Evolutionary conservation across 345 rosid species (phyloP).

Genomic region (Stellera chamaejasme): DNA sequence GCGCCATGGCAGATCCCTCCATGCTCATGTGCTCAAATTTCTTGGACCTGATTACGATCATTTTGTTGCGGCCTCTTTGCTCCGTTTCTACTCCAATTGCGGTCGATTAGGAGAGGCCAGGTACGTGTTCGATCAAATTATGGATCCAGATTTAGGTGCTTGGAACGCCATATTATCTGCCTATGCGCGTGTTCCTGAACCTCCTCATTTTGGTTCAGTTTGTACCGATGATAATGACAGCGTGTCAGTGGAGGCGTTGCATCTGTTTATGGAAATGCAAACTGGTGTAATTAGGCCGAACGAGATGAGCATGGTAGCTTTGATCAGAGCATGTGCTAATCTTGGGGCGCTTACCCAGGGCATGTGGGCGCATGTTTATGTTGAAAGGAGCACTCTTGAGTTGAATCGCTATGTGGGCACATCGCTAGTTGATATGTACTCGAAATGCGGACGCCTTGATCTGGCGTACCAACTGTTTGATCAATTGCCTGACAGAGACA

Average conservation of each 20-base stretch:
- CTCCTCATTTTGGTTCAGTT: slow-evolving; percentile 1
- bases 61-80: slow-evolving; percentile 47
- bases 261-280: slow-evolving; percentile 40
- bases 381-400: slow-evolving; percentile 27
- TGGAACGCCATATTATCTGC: slow-evolving; percentile 62
- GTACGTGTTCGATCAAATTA: slow-evolving; percentile 39
- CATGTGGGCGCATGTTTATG: slow-evolving; percentile 47
- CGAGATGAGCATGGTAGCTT: slow-evolving; percentile 53
- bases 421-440: slow-evolving; percentile 34
- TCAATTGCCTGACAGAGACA: slow-evolving; percentile 34
- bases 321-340: slow-evolving; percentile 46
- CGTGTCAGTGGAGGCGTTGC: slow-evolving; percentile 24
- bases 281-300: slow-evolving; percentile 36
- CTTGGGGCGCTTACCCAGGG: slow-evolving; percentile 44
- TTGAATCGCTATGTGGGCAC: slow-evolving; percentile 49
- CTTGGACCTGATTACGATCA: slow-evolving; percentile 34
- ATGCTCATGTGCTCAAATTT: slow-evolving; percentile 48
- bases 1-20: slow-evolving; percentile 41
- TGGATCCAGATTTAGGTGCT: slow-evolving; percentile 45
- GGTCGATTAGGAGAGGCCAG: slow-evolving; percentile 43
- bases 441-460: slow-evolving; percentile 34
- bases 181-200: slow-evolving; percentile 25
- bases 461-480: slow-evolving; percentile 44
- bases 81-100: slow-evolving; percentile 41
- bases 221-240: slow-evolving; percentile 6